Evolutionary conservation across 768 basidiomycete species (phyloP), one percentile per base, ranked within the genome.

Genomic region (Lactarius hatsudake): DNA sequence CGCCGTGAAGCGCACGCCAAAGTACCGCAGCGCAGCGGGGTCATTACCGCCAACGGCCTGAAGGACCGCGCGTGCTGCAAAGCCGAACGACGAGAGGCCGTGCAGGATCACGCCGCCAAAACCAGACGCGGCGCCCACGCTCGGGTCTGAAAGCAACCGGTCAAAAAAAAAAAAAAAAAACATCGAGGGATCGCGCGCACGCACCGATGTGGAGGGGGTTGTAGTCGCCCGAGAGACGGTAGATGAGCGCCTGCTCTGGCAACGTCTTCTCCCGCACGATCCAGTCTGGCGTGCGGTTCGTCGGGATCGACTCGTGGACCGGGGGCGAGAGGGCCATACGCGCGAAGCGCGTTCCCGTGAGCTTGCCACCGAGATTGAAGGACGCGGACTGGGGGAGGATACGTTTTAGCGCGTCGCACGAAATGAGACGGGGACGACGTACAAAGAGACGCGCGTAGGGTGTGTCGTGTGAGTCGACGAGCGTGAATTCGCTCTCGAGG

Each of bases 31-130:
- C 2, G 88, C 80, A 4, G 79, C 79, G 3, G 88, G 82, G 69
- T 90, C 84, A 54, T 83, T 83, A 0, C 81, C 83, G 0, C 86
- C 91, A 15, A 88, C 81, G 2, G 82, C 81, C 65, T 83, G 82
- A 68, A 96, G 80, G 62, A 95, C 77, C 1, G 86, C 90, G 53
- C 93, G 87, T 3, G 91, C 94, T 9, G 82, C 89, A 74, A 93
- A 93, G 12, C 93, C 93, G 74, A 84, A 94, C 0, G 89, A 86
- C 23, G 89, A 87, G 30, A 95, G 81, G 34, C 93, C 93, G 73
- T 96, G 93, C 3, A 95, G 82, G 72, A 96, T 94, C 43, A 89
- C 86, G 58, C 88, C 93, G 2, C 91, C 91, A 72, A 96, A 94
- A 13, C 92, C 91, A 20, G 87, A 81, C 9, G 80, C 81, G 69